Conservation (phyloP, 306 rosid genomes). For the Sechiopsis laciniata region DNA sequence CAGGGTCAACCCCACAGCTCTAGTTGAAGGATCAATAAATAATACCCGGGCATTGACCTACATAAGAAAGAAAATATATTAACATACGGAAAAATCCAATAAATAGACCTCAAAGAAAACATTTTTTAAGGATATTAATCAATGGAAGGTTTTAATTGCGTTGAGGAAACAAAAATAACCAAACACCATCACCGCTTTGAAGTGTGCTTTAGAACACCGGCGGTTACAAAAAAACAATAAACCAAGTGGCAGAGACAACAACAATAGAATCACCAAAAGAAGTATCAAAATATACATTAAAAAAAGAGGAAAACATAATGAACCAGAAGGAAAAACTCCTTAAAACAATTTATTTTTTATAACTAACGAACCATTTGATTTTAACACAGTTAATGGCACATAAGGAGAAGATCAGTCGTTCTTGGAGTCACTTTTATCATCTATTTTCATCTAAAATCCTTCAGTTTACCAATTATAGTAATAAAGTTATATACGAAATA, state of each 20-base stretch:
- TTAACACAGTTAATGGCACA: not conserved
- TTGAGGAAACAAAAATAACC: not conserved
- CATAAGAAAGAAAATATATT: slow-evolving; percentile 25
- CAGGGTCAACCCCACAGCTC: slow-evolving; percentile 93
- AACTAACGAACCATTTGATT: not conserved
- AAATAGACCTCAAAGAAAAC: slow-evolving; percentile 14
- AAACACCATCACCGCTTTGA: not conserved
- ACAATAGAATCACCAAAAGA: not conserved
- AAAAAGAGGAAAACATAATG: not conserved
- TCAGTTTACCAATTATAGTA: not conserved
- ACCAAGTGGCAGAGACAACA: slow-evolving; percentile 1
- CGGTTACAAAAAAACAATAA: not conserved
- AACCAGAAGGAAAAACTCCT: not conserved
- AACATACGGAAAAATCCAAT: not conserved
- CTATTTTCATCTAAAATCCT: not conserved
- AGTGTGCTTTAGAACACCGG: not conserved
- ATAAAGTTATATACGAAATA: not conserved
- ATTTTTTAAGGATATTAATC: not conserved
- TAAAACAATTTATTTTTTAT: not conserved
- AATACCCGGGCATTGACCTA: slow-evolving; percentile 81
- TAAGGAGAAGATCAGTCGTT: not conserved
- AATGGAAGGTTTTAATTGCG: not conserved
- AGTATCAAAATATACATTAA: not conserved
- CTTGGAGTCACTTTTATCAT: too few relatives aligned
- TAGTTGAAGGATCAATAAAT: slow-evolving; percentile 81